Conservation (phyloP, 441 rosid genomes). For the Pelargonium cotyledonis region DNA sequence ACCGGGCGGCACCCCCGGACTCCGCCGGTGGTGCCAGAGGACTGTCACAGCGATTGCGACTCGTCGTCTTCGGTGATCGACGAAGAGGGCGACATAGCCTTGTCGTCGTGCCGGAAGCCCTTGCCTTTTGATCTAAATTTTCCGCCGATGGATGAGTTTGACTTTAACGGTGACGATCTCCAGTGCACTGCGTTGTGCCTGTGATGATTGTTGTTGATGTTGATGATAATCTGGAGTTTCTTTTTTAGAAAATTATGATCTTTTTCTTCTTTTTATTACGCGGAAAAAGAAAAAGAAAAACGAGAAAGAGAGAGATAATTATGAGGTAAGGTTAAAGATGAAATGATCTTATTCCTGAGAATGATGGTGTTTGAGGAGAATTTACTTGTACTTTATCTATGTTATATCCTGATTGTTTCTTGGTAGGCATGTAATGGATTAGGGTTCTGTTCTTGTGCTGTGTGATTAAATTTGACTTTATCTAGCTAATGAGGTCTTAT, state of each 20-base stretch:
- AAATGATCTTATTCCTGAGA: constrained; percentile 35
- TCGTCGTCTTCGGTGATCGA: constrained; percentile 85
- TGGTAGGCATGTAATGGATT: constrained; percentile 15
- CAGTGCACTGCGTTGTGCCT: constrained; percentile 75
- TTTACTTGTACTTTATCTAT: neutral
- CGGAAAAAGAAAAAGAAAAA: constrained; percentile 18
- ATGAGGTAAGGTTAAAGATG: constrained; percentile 28
- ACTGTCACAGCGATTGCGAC: constrained; percentile 86
- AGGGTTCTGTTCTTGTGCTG: constrained; percentile 20
- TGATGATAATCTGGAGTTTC: constrained; percentile 16
- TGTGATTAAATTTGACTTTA: constrained; percentile 19
- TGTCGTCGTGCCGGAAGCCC: constrained; percentile 27
- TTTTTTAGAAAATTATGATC: constrained; percentile 15
- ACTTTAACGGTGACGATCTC: constrained; percentile 49
- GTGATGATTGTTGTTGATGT: constrained; percentile 33
- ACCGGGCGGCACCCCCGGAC: constrained; percentile 40
- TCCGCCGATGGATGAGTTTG: constrained; percentile 71
- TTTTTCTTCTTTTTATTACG: constrained; percentile 30
- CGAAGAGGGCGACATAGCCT: constrained; percentile 36
- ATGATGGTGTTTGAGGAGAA: constrained; percentile 13
- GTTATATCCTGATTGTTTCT: neutral
- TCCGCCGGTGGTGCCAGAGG: constrained; percentile 60
- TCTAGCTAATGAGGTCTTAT: neutral
- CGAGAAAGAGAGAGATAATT: neutral
- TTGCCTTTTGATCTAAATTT: constrained; percentile 82